Conservation (phyloP, 1,139 yeast species). For the Pichia cactophila region DNA sequence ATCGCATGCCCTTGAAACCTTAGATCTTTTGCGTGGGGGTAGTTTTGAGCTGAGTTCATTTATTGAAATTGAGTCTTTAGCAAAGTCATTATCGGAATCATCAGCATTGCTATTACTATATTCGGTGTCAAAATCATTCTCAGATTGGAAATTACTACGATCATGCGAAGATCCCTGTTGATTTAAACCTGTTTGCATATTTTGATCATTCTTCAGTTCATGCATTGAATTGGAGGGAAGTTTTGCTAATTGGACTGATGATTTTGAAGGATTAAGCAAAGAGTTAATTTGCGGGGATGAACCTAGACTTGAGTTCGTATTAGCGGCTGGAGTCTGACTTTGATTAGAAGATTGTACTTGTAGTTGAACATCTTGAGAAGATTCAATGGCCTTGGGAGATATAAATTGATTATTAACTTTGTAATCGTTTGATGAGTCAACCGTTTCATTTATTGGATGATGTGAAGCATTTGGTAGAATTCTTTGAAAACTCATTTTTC, state of each 20-base stretch:
- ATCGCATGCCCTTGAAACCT: constrained; percentile 64
- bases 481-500: not conserved
- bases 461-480: not conserved
- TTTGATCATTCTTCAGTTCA: not conserved
- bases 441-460: not conserved
- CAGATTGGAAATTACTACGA: not conserved
- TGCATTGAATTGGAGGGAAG: not conserved
- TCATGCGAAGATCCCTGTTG: not conserved
- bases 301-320: not conserved
- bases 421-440: not conserved
- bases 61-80: not conserved
- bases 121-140: not conserved
- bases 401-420: too few species aligned
- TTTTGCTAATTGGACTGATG: not conserved
- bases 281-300: constrained; percentile 2
- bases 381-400: not conserved
- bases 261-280: constrained; percentile 9
- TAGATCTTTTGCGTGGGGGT: constrained; percentile 43
- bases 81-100: constrained; percentile 1
- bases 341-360: too few species aligned
- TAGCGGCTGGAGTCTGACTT: not conserved
- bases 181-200: not conserved
- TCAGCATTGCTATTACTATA: not conserved
- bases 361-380: not conserved
- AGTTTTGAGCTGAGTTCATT: not conserved